A percentile compares a stretch with the other conserved stretches of the same genome.
Conservation (phyloP, 345 rosid species). For the Citrus sinensis region DVS_A1.0 CM039162.1:20938001-20938500, state of each 20-base stretch:
- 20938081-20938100: no score
- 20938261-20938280: not conserved
- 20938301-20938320: not conserved
- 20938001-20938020: no score
- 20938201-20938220: no score
- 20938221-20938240: not conserved
- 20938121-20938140: no score
- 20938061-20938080: constrained; percentile 67
- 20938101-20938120: no score
- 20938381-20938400: not conserved
- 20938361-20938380: not conserved
- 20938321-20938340: not conserved
- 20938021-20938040: constrained; percentile 28
- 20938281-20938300: not conserved
- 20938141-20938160: no score
- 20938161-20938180: no score
- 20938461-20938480: no score
- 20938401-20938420: not conserved
- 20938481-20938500: no score
- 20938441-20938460: no score
- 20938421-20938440: not conserved
- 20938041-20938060: constrained; percentile 55
- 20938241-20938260: not conserved
- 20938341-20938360: not conserved
- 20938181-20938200: no score